Conservation (phyloP, 306 rosid species). For the Glycyrrhiza uralensis region DNA sequence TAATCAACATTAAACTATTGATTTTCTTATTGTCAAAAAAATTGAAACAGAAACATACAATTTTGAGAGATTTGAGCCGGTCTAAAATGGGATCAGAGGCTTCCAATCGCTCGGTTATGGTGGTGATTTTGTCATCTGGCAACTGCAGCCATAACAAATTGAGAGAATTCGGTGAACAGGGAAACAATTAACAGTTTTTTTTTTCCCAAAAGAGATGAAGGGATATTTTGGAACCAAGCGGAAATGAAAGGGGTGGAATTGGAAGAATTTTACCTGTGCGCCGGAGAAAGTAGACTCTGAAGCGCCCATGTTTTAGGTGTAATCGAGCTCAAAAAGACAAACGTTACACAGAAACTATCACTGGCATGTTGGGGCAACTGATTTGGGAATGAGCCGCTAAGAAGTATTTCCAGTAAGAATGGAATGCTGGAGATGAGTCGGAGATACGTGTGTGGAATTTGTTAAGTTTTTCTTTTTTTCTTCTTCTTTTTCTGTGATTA, state of each 20-base stretch:
- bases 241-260: not conserved
- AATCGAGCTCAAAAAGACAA: conserved; percentile 21
- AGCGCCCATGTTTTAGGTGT: conserved; percentile 64
- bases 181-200: not conserved
- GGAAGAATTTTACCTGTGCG: conserved; percentile 37
- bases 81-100: conserved; percentile 68
- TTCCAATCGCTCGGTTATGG: conserved; percentile 63
- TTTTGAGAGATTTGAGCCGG: conserved; percentile 65
- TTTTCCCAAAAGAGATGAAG: not conserved
- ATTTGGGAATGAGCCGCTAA: not conserved
- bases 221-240: not conserved
- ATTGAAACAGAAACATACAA: conserved; percentile 38
- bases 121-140: conserved; percentile 70
- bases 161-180: not conserved
- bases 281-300: conserved; percentile 70
- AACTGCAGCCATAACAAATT: conserved; percentile 38
- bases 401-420: too few relatives aligned
- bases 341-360: not conserved
- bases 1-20: not conserved
- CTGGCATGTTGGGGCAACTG: not conserved
- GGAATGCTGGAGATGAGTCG: too few relatives aligned
- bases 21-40: not conserved
- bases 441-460: too few relatives aligned
- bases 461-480: too few relatives aligned
- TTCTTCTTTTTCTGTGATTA: too few relatives aligned